phyloP scores from a whole-genome alignment of 2,329 filamentous ascomycete genomes.

The Cladorrhinum sp. region DNA sequence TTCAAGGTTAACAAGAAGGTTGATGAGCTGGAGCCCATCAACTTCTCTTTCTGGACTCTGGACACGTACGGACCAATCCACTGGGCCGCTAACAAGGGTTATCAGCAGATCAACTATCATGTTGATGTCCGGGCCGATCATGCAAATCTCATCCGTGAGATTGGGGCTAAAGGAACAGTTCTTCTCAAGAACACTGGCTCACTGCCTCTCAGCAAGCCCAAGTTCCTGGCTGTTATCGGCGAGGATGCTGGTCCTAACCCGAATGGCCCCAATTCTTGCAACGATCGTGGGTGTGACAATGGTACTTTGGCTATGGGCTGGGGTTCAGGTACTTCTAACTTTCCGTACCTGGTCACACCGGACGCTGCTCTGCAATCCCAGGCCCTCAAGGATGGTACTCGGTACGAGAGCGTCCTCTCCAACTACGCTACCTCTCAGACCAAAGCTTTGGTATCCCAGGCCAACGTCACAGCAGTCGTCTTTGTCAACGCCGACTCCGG shows the following conservation, averaged over 20 bases:
- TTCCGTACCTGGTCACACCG: slow-evolving; percentile 74
- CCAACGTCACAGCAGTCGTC: slow-evolving; percentile 71
- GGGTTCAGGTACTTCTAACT: slow-evolving; percentile 72
- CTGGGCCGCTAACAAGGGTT: slow-evolving; percentile 57
- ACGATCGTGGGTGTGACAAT: slow-evolving; percentile 59
- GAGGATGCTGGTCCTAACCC: slow-evolving; percentile 76
- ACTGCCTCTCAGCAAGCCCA: slow-evolving; percentile 76
- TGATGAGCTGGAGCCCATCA: slow-evolving; percentile 54
- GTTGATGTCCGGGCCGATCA: slow-evolving; percentile 82
- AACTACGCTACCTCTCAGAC: slow-evolving; percentile 63
- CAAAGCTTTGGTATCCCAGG: slow-evolving; percentile 56
- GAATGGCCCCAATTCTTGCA: slow-evolving; percentile 75
- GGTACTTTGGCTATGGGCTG: slow-evolving; percentile 72
- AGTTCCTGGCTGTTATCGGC: slow-evolving; percentile 73
- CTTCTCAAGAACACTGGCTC: slow-evolving; percentile 80
- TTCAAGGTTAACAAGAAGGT: slow-evolving; percentile 63
- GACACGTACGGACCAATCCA: slow-evolving; percentile 73
- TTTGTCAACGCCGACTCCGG: slow-evolving; percentile 87
- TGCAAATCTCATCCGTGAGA: slow-evolving; percentile 67
- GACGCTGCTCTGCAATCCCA: slow-evolving; percentile 65
- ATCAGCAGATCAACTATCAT: slow-evolving; percentile 71
- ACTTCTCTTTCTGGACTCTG: slow-evolving; percentile 84
- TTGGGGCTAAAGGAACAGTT: slow-evolving; percentile 78
- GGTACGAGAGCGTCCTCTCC: slow-evolving; percentile 65
- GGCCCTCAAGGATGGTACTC: slow-evolving; percentile 56